Base-by-base conservation (phyloP, 495 filamentous ascomycete species). In the Aspergillus steynii region DNA sequence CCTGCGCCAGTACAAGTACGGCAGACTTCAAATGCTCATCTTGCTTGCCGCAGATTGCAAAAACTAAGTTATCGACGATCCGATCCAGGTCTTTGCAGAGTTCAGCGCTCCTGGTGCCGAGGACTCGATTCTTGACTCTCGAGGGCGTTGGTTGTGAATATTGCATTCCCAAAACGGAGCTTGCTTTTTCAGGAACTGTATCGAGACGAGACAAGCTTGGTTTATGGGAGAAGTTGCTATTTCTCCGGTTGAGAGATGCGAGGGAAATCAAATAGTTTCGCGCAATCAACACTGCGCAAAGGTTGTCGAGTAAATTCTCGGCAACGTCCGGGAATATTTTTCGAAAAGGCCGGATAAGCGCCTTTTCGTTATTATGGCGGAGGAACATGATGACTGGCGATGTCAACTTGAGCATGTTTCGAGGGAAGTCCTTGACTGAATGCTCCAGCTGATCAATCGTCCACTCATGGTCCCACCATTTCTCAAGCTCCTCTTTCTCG, bases 271-370 rank as follows among this genome's bases (percentile, higher is more conserved):
- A 69, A 67, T 87, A 87, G 62, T 88, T 88, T 58, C 83, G 84
- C 0, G 83, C 86, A 25, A 89, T 76, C 26, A 90, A 64, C 46
- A 86, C 81, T 1, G 86, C 86, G 59, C 87, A 89, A n/a, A 90
- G 78, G 5, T 84, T 79, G 51, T 87, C 83, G 31, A 86, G 81
- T 4, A 86, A 69, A 56, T 78, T 80, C 54, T 86, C 80, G 5
- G 82, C 73, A 27, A 79, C 82, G 7, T 76, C 58, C 0, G 84
- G 83, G 56, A 89, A 90, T 27, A 88, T 84, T 20, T 77, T 80
- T 28, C 80, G 77, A 62, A 90, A 83, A 5, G 81, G 79, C 2
- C 72, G 73, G 2, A 74, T 42, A 2, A 78, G 63, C 12, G 66
- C 62, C 57, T 72, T 73, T 61, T 80, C 77, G 29, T 77, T 70